phyloP scores from a whole-genome alignment of 768 basidiomycete genomes.

The Leccinellum albellum region DNA sequence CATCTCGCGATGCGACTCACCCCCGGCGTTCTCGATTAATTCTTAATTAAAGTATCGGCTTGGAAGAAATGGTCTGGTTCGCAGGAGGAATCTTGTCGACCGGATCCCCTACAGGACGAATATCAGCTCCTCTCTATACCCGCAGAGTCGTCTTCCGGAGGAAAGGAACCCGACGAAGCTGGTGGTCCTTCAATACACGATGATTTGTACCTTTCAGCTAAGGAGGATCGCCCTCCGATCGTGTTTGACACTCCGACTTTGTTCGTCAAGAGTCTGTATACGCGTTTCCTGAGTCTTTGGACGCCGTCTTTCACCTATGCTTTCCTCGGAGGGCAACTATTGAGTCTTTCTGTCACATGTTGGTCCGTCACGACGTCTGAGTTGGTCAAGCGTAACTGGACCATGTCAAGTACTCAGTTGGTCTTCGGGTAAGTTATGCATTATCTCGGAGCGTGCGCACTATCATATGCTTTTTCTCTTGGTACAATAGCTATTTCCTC shows the following conservation, averaged over 20 bases:
- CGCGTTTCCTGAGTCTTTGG: constrained; percentile 26
- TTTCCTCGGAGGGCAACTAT: constrained; percentile 25
- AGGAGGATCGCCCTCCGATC: constrained; percentile 13
- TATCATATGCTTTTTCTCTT: neutral
- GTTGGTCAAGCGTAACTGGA: constrained; percentile 63
- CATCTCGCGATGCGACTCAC: neutral
- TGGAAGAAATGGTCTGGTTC: constrained; percentile 19
- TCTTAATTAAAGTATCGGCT: constrained; percentile 4
- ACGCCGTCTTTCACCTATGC: constrained; percentile 27
- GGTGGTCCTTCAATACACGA: neutral
- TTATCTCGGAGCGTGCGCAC: neutral
- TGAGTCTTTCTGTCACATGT: constrained; percentile 24
- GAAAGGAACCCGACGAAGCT: constrained; percentile 10
- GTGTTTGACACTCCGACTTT: constrained; percentile 18
- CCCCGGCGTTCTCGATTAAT: neutral
- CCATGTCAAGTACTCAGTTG: constrained; percentile 73
- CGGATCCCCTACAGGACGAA: constrained; percentile 15
- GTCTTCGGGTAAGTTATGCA: constrained; percentile 62
- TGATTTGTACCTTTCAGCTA: neutral
- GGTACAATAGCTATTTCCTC: constrained; percentile 58
- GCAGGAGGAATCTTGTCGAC: constrained; percentile 1
- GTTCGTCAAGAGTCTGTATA: constrained; percentile 14
- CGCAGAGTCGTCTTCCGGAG: neutral
- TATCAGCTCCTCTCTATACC: constrained; percentile 19
- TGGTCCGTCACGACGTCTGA: constrained; percentile 68